Conservation (phyloP, 768 basidiomycete genomes). For the Russula brevipes region DNA sequence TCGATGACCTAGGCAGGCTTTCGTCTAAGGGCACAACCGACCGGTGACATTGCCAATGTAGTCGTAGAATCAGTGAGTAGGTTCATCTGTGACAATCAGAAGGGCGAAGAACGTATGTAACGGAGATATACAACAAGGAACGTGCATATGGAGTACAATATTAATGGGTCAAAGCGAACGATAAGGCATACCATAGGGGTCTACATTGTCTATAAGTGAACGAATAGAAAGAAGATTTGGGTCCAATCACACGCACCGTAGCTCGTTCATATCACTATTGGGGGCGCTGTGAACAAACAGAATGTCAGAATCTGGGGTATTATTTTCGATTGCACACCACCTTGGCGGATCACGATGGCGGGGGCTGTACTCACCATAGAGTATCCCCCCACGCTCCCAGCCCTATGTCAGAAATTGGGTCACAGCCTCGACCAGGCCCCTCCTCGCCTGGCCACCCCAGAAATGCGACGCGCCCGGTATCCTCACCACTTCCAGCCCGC, state of each 20-base stretch:
- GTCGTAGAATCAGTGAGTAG: background rate
- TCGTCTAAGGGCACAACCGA: background rate
- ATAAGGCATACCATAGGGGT: background rate
- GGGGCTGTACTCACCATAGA: background rate
- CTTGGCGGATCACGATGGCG: background rate
- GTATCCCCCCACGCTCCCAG: too few species aligned
- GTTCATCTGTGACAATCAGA: background rate
- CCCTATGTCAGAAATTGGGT: conserved; percentile 11
- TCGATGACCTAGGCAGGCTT: background rate
- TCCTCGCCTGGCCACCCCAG: conserved; percentile 22
- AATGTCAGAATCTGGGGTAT: background rate
- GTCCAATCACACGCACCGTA: background rate
- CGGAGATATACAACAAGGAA: background rate
- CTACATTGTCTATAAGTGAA: background rate
- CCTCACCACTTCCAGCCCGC: conserved; percentile 18
- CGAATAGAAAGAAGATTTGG: background rate
- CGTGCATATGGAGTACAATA: background rate
- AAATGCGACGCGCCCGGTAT: conserved; percentile 24
- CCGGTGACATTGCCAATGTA: background rate
- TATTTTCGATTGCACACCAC: background rate
- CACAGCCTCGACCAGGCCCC: conserved; percentile 21
- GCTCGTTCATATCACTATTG: background rate
- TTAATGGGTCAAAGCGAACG: background rate
- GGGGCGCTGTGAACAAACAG: background rate
- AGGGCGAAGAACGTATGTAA: background rate